Base-by-base conservation (phyloP, 495 filamentous ascomycete genomes). In the Achaetomiella virescens region DNA sequence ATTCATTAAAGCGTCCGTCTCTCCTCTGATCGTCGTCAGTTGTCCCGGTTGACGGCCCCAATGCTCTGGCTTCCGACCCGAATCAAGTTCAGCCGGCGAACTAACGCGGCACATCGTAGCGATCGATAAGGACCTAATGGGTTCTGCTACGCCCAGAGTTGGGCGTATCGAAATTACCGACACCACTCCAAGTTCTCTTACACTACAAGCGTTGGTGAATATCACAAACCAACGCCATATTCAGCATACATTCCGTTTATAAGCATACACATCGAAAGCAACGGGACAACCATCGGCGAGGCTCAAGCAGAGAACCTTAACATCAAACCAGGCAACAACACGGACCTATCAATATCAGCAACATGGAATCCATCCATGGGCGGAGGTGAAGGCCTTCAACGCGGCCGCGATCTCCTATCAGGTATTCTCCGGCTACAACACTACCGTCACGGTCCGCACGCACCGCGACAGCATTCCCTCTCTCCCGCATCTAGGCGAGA, bases 341-440 rank as follows among this genome's bases (percentile, higher is more conserved):
- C 79, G 11, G 81, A 88, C 61, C 49, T 96, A 6, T 54, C 73
- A 5, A 79, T 95, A n/a, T 74, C 79, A 14, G 84, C 88, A 8
- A 70, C 76, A 15, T 97, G 89, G 88, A 82, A 85, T 57, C 93
- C 93, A 2, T 75, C 68, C 1, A 67, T 79, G 52, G 81, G 84
- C 37, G 91, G 87, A 4, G 54, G 72, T 22, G 61, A 78, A 54
- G 88, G 80, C 9, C 70, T 75, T 21, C 66, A 77, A 46, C 75
- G 84, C 55, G 91, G 88, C 6, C 76, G 82, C 48, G 77, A 91
- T 31, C 67, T 97, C 7, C 64, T 97, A 14, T 92, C 81, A 88
- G 62, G 97, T 95, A 63, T 72, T 96, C 21, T 96, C 91, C 20
- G 91, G 93, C 3, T 82, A 74, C 62, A 96, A 97, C 70, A 91